Conservation (phyloP, 176 grass and related monocot genomes). For the Eremochloa ophiuroides region DNA sequence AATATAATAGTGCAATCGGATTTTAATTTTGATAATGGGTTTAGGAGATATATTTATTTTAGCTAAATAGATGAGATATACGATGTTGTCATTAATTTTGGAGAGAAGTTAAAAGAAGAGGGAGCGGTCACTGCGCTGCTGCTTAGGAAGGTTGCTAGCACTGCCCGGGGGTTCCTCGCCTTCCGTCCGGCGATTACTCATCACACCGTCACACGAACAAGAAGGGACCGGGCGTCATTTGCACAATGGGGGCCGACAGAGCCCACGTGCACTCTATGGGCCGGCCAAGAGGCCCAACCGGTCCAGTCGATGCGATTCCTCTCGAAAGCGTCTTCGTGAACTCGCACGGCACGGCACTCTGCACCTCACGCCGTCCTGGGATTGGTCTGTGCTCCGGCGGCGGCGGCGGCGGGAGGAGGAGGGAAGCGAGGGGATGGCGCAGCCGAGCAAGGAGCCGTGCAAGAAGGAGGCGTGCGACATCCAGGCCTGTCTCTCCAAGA, state of each 20-base stretch:
- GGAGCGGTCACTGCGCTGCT: too few relatives aligned
- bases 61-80: too few relatives aligned
- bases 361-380: not conserved
- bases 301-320: not conserved
- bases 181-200: too few relatives aligned
- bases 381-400: not conserved
- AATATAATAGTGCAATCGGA: too few relatives aligned
- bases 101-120: too few relatives aligned
- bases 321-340: not conserved
- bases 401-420: not conserved
- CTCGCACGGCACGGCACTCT: not conserved
- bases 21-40: too few relatives aligned
- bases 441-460: slow-evolving; percentile 80
- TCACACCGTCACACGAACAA: too few relatives aligned
- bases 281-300: not conserved
- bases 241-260: not conserved
- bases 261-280: not conserved
- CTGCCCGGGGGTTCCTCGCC: too few relatives aligned
- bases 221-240: too few relatives aligned
- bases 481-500: slow-evolving; percentile 91
- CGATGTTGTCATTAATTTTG: too few relatives aligned
- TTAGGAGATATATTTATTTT: too few relatives aligned
- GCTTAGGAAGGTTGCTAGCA: too few relatives aligned
- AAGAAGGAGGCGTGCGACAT: slow-evolving; percentile 96
- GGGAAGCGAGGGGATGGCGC: slow-evolving; percentile 42